Conservation (phyloP, 805 yeast species). For the Candida parachauliodes region DNA sequence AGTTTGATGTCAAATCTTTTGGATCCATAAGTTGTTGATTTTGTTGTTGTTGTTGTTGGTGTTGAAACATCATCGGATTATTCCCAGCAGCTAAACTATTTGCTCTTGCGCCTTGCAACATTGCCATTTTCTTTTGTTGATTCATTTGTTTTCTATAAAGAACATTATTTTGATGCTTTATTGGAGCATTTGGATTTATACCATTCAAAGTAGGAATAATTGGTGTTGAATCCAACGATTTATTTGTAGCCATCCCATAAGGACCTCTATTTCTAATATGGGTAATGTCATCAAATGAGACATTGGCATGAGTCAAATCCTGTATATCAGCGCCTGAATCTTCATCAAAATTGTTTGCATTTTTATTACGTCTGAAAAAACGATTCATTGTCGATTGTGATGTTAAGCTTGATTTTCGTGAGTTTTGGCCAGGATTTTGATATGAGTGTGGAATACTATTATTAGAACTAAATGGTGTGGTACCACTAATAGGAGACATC, state of each 20-base stretch:
- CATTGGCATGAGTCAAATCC: slow-evolving; percentile 32
- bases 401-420: slow-evolving; percentile 35
- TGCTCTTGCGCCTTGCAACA: slow-evolving; percentile 45
- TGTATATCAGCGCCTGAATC: slow-evolving; percentile 26
- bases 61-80: slow-evolving; percentile 23
- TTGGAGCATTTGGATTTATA: slow-evolving; percentile 1
- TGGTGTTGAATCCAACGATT: slow-evolving; percentile 58
- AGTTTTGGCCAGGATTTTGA: background rate
- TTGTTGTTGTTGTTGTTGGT: slow-evolving; percentile 11
- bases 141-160: slow-evolving; percentile 71
- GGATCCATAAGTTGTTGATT: slow-evolving; percentile 3
- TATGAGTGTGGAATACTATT: slow-evolving; percentile 1
- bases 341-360: slow-evolving; percentile 16
- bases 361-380: slow-evolving; percentile 40
- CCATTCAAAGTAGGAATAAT: slow-evolving; percentile 59
- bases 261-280: slow-evolving; percentile 66
- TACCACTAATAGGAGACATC: slow-evolving; percentile 20
- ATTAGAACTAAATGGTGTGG: slow-evolving; percentile 1
- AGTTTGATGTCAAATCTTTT: slow-evolving; percentile 1
- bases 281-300: slow-evolving; percentile 63
- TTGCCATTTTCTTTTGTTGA: slow-evolving; percentile 58
- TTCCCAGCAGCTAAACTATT: slow-evolving; percentile 36
- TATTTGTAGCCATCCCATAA: slow-evolving; percentile 44
- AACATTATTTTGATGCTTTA: slow-evolving; percentile 41
- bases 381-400: slow-evolving; percentile 38